Conservation (phyloP, 2,329 filamentous ascomycete species). For the Aspergillus puulaauensis region DNA sequence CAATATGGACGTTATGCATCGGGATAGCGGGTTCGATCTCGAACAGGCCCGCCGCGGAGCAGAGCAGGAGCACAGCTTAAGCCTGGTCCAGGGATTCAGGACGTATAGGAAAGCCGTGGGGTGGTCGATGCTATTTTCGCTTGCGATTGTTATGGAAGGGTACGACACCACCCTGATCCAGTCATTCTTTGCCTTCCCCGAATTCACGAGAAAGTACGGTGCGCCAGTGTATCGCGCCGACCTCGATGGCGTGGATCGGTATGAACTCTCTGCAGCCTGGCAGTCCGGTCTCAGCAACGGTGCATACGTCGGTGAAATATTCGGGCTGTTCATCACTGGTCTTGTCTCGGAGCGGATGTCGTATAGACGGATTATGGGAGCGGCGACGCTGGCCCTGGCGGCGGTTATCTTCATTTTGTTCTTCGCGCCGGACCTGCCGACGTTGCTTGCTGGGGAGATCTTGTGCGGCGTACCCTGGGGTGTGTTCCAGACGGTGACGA, state of each 20-base stretch:
- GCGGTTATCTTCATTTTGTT: conserved; percentile 47
- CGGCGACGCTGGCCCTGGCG: conserved; percentile 27
- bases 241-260: background rate
- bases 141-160: conserved; percentile 25
- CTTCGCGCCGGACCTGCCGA: conserved; percentile 44
- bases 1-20: background rate
- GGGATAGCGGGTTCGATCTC: background rate
- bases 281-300: conserved; percentile 30
- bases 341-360: conserved; percentile 32
- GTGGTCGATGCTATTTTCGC: conserved; percentile 23
- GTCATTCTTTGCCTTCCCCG: conserved; percentile 31
- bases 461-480: conserved; percentile 50
- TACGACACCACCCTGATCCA: conserved; percentile 30
- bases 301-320: conserved; percentile 24
- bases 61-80: conserved; percentile 3
- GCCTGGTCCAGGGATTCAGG: background rate
- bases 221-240: background rate
- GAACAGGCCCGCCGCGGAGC: conserved; percentile 2
- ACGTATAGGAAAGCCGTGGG: conserved; percentile 21
- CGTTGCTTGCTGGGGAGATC: conserved; percentile 47
- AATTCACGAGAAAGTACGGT: conserved; percentile 24
- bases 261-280: conserved; percentile 27
- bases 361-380: conserved; percentile 46
- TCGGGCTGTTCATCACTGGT: conserved; percentile 27
- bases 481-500: conserved; percentile 46